A percentile compares a stretch with the other conserved stretches of the same genome.
Conservation (phyloP, 1,139 yeast genomes). For the Arxiozyma telluris region DNA sequence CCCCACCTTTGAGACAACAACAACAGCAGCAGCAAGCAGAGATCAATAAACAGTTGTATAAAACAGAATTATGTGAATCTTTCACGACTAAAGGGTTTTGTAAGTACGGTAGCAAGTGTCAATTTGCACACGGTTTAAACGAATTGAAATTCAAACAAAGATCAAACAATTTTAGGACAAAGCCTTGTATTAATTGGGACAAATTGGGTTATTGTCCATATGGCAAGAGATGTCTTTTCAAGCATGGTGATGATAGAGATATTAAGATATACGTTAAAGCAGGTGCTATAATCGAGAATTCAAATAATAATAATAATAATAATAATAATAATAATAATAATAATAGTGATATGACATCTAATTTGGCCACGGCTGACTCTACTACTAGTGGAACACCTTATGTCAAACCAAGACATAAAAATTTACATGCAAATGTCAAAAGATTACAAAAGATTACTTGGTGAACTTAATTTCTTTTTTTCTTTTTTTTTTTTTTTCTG, state of each 20-base stretch:
- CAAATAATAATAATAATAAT: background rate
- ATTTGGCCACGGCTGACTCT: background rate
- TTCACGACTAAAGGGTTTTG: slow-evolving; percentile 66
- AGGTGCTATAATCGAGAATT: slow-evolving; percentile 12
- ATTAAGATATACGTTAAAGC: slow-evolving; percentile 26
- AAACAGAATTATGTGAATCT: slow-evolving; percentile 83
- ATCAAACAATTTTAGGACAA: slow-evolving; percentile 83
- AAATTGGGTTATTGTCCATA: slow-evolving; percentile 77
- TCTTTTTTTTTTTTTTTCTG: too few species aligned
- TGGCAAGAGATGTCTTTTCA: slow-evolving; percentile 87
- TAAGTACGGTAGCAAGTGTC: slow-evolving; percentile 87
- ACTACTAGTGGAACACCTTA: background rate
- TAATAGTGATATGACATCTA: background rate
- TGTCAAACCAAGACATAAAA: slow-evolving; percentile 10
- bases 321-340: background rate
- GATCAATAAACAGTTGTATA: slow-evolving; percentile 68
- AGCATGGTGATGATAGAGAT: slow-evolving; percentile 48
- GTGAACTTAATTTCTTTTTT: slow-evolving; percentile 18
- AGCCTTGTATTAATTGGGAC: slow-evolving; percentile 84
- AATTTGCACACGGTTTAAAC: slow-evolving; percentile 82
- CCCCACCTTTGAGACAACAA: background rate
- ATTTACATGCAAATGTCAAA: slow-evolving; percentile 25
- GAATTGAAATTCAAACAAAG: slow-evolving; percentile 69
- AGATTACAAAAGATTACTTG: slow-evolving; percentile 28
- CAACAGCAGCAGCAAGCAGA: slow-evolving; percentile 9